phyloP scores from a whole-genome alignment of 495 filamentous ascomycete genomes.

The Penicillium turbatum region DNA sequence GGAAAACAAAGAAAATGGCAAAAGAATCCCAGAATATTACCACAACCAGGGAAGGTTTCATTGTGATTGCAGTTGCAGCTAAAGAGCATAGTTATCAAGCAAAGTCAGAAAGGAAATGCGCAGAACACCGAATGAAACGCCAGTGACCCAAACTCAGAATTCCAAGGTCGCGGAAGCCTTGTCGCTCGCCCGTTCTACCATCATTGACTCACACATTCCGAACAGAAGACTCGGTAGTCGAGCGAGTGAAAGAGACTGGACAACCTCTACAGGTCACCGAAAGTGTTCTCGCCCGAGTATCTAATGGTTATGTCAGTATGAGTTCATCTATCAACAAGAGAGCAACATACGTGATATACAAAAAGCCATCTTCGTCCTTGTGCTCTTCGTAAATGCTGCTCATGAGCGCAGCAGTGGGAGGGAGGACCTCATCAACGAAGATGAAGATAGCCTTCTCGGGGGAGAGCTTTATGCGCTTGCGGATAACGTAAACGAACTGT shows the following conservation, averaged over 20 bases:
- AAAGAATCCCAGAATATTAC: constrained; percentile 1
- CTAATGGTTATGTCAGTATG: constrained; percentile 48
- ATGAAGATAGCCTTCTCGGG: constrained; percentile 99
- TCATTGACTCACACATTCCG: background rate
- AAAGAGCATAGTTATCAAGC: constrained; percentile 18
- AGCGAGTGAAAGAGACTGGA: constrained; percentile 10
- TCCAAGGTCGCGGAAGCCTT: constrained; percentile 10
- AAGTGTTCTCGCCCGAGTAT: constrained; percentile 99
- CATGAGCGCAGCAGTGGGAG: constrained; percentile 96
- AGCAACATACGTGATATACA: constrained; percentile 53
- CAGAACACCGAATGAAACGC: constrained; percentile 30
- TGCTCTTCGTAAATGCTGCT: constrained; percentile 99
- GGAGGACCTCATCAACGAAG: constrained; percentile 98
- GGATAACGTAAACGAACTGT: constrained; percentile 99
- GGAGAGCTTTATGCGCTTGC: constrained; percentile 99
- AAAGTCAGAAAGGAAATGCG: constrained; percentile 18
- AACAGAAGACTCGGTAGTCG: background rate
- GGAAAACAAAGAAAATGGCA: background rate
- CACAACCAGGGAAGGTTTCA: background rate
- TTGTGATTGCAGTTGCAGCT: constrained; percentile 14
- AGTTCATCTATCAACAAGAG: background rate
- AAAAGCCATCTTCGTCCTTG: constrained; percentile 65
- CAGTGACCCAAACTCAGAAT: constrained; percentile 14
- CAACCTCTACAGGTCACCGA: constrained; percentile 56
- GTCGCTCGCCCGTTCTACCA: constrained; percentile 5